These are phyloP conservation scores for Saturnispora hagleri DNA, from an alignment of 805 yeast species.

Conservation along the genomic window DNA sequence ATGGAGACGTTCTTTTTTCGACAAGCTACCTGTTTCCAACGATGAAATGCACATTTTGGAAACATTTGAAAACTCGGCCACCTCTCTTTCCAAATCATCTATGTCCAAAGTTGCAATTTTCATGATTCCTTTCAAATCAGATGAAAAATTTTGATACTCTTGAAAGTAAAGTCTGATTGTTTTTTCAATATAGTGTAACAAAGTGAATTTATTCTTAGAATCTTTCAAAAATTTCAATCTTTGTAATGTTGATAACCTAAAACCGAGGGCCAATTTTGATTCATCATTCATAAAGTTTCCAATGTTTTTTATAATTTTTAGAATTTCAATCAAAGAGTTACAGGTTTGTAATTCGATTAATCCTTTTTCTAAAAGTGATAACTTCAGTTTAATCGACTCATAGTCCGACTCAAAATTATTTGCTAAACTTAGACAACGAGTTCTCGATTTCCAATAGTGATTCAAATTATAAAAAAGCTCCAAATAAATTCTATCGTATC, in stretches of 20 bases:
- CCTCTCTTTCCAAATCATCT: conserved; percentile 53
- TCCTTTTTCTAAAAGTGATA: conserved; percentile 51
- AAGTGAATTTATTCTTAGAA: conserved; percentile 57
- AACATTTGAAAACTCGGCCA: conserved; percentile 42
- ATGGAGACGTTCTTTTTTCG: conserved; percentile 53
- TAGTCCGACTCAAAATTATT: conserved; percentile 57
- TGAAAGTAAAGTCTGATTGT: conserved; percentile 58
- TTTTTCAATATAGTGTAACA: conserved; percentile 67
- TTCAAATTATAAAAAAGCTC: conserved; percentile 61
- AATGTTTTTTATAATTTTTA: conserved; percentile 58
- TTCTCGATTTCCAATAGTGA: conserved; percentile 64
- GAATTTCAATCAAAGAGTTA: conserved; percentile 43
- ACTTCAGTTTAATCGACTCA: conserved; percentile 46
- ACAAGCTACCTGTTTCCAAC: conserved; percentile 52
- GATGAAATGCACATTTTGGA: conserved; percentile 45
- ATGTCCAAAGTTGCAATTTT: conserved; percentile 53
- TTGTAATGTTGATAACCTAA: conserved; percentile 58
- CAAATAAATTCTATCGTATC: conserved; percentile 62
- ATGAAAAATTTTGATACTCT: conserved; percentile 49
- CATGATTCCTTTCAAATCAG: conserved; percentile 44
- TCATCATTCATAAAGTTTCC: conserved; percentile 77
- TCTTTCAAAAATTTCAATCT: conserved; percentile 66
- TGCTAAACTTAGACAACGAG: conserved; percentile 49
- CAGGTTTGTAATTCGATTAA: conserved; percentile 46
- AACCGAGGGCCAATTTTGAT: conserved; percentile 60